Conservation (phyloP, 2,329 filamentous ascomycete species). For the Scedosporium apiospermum region DNA sequence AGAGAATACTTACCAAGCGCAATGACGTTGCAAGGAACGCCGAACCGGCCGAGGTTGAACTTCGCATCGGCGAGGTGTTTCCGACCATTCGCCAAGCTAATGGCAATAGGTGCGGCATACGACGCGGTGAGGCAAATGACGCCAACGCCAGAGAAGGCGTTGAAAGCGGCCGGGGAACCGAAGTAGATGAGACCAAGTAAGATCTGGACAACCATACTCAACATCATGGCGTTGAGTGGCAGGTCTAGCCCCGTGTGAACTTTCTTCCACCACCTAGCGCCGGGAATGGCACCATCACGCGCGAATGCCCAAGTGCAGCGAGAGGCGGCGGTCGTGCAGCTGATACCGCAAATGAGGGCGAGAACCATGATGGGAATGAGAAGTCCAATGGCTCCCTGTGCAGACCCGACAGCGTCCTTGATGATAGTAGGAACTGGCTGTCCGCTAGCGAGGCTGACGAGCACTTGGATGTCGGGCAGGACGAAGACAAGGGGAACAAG, state of each 20-base stretch:
- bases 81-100: constrained; percentile 52
- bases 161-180: constrained; percentile 60
- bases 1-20: constrained; percentile 44
- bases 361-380: constrained; percentile 57
- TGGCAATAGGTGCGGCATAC: constrained; percentile 57
- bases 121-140: constrained; percentile 61
- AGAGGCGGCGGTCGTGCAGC: constrained; percentile 59
- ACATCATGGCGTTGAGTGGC: constrained; percentile 63
- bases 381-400: constrained; percentile 53
- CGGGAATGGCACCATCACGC: constrained; percentile 60
- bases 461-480: constrained; percentile 49
- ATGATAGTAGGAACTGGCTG: constrained; percentile 60
- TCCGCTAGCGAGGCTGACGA: constrained; percentile 42
- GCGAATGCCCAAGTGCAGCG: constrained; percentile 62
- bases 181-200: constrained; percentile 60
- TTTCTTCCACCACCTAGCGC: constrained; percentile 48
- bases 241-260: constrained; percentile 55
- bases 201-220: constrained; percentile 56
- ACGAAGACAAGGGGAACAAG: constrained; percentile 62
- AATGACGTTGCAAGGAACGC: constrained; percentile 52
- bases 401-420: constrained; percentile 49
- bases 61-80: constrained; percentile 45
- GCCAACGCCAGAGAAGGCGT: constrained; percentile 60
- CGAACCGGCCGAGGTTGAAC: constrained; percentile 54
- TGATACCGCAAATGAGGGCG: constrained; percentile 56